Conservation (phyloP, 768 basidiomycete species). For the Russula foetens region DNA sequence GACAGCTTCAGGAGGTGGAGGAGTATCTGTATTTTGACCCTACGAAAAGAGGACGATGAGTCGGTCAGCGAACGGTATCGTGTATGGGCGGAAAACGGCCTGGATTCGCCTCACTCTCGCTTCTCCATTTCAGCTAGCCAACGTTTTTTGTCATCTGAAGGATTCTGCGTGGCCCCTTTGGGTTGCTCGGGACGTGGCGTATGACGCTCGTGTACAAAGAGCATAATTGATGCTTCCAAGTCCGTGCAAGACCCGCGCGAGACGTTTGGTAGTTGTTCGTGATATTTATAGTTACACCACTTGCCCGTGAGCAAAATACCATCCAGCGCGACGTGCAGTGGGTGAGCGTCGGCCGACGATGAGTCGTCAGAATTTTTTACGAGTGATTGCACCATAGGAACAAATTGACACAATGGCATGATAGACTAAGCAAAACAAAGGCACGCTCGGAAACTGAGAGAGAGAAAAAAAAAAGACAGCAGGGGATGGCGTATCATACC, state of each 20-base stretch:
- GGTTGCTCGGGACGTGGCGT: slow-evolving; percentile 18
- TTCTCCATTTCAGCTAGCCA: slow-evolving; percentile 18
- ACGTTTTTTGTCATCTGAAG: slow-evolving; percentile 31
- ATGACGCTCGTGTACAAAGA: slow-evolving; percentile 8
- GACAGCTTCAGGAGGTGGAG: slow-evolving; percentile 60
- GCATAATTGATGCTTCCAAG: slow-evolving; percentile 26
- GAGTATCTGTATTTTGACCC: slow-evolving; percentile 69
- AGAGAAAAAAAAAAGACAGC: background rate
- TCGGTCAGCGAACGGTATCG: background rate
- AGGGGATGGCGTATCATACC: background rate
- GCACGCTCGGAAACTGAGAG: background rate
- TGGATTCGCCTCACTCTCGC: slow-evolving; percentile 38
- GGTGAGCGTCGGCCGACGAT: slow-evolving; percentile 32
- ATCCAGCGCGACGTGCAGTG: slow-evolving; percentile 51
- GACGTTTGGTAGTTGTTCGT: slow-evolving; percentile 34
- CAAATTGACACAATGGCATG: slow-evolving; percentile 53
- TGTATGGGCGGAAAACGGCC: background rate
- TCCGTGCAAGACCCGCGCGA: slow-evolving; percentile 14
- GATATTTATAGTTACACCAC: slow-evolving; percentile 65
- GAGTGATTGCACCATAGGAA: slow-evolving; percentile 50
- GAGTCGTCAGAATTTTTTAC: slow-evolving; percentile 30
- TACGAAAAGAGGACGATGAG: slow-evolving; percentile 23
- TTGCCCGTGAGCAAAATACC: slow-evolving; percentile 65
- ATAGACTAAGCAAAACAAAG: slow-evolving; percentile 42
- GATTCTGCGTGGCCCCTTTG: slow-evolving; percentile 5